Evolutionary conservation across 495 filamentous ascomycete genomes (phyloP), one percentile per base, ranked within the genome.

Genomic region (Xylaria sp.): DNA sequence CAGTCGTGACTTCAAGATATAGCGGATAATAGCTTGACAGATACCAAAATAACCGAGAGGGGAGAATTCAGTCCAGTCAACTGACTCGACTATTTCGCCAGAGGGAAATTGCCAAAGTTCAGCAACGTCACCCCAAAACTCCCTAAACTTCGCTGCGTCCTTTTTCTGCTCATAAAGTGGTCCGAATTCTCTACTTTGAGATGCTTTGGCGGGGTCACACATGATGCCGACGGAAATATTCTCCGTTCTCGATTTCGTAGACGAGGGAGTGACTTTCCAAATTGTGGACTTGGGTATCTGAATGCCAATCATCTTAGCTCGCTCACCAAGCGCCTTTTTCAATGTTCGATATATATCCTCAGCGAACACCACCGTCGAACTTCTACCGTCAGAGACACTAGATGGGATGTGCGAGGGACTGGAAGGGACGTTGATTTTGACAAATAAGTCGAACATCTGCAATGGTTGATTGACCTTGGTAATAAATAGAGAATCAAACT

Each of bases 401-500:
- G 50, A 55, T 50, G 50, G 5, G 2, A 4, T 59, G 29, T 46
- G 52, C 19, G 52, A 24, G 1, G 68, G n/a, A 61, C 70, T 69
- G 41, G 75, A 72, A 19, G 72, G 72, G 5, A 74, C 24, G 26
- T 73, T 71, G 40, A 87, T 70, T 29, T 73, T 77, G 21, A 87
- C 63, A 44, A 90, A 72, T 26, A 90, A 80, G 78, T 98, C 96
- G 76, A 91, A 98, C 65, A 85, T 88, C 48, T 91, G 85, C 31
- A 89, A 79, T n/a, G 88, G 85, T 41, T 90, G 81, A 73, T 95
- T 85, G 19, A 88, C 85, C 75, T 90, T 92, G 35, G 89, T 78
- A 48, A 97, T 93, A 78, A 99, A 98, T 8, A 91, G 88, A 4
- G 90, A 83, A 44, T 92, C 91, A 73, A 98, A 97, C 69, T 93